Base-by-base conservation (phyloP, 2,329 filamentous ascomycete genomes). In the Blumeria hordei region DNA sequence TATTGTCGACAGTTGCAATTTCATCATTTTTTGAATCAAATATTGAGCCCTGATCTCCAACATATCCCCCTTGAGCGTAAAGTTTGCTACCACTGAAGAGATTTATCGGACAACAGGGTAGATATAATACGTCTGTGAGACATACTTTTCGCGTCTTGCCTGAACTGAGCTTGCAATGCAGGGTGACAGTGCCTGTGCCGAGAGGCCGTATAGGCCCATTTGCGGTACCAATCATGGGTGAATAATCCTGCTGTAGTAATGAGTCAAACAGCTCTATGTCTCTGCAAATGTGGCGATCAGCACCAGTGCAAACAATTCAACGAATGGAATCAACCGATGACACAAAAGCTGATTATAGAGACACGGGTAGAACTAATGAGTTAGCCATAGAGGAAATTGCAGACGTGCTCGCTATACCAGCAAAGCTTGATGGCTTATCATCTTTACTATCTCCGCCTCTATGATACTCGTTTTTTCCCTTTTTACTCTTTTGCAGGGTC, bases 1-100 rank as follows among this genome's bases (percentile, higher is more conserved):
- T 53, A 53, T 18, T 53, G 18, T 53, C 50, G 39, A 53, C 33
- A n/a, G 33, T 53, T 11, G 34, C 34, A 53, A 53, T 53, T 53
- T 53, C 34, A 18, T 21, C 34, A 37, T 53, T 37, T 9, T 37
- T 37, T 53, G 50, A 53, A 37, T 52, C 49, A 37, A 45, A 36
- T 35, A 52, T 16, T 14, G 33, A 52, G 49, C 50, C 50, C 33
- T 53, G 33, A 28, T 37, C 12, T 18, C 34, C 50, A 16, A 53
- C 37, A 18, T 33, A 50, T 35, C 12, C 32, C 16, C 57, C 43
- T 55, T 35, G 41, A 14, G 33, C 11, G 39, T 21, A 50, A 28
- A 37, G 33, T 45, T 45, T 54, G 16, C 12, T 5, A 36, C 50
- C 50, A 18, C 12, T 36, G 35, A 53, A 53, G 9, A 53, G 35